Base-by-base conservation (phyloP, 2,329 filamentous ascomycete species). In the Keithomyces neogunnii region DNA sequence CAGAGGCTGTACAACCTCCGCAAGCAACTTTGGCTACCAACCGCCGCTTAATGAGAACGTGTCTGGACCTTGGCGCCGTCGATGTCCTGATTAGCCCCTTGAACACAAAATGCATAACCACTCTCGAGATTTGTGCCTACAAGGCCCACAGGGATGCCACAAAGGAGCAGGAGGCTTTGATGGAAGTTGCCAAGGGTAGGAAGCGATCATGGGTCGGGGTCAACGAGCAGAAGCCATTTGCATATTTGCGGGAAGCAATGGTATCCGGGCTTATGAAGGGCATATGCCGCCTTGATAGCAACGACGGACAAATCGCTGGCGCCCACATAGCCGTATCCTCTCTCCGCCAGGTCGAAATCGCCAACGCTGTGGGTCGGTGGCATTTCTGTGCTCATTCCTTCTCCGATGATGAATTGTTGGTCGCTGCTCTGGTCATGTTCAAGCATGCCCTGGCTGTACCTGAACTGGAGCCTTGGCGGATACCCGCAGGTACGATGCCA, bases 191-290 rank as follows among this genome's bases (percentile, higher is more conserved):
- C 62, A 83, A 85, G 58, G 83, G 85, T 44, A 80, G 90, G 51
- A 95, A 95, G 67, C 81, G 89, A 49, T 96, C 91, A 0, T 96
- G 91, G 91, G 89, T 96, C 42, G 90, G 91, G 30, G 79, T 95
- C 9, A 82, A 88, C 62, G 88, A 92, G 58, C 81, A 89, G 59
- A 86, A 91, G 64, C 89, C 90, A 1, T 96, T 90, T 70, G 85
- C 89, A 13, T 96, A 96, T 69, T 72, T 96, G 50, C 80, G 91
- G 54, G 91, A 96, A 70, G 88, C 88, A 47, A 96, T 96, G 89
- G 91, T 96, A 4, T 93, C 89, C 1, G 85, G 85, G 51, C 76
- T 96, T 52, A 93, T 96, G 88, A 86, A 85, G 61, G 84, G 88
- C 38, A 96, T 96, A 50, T 96, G 91, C 67, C 87, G 86, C 56